phyloP scores from a whole-genome alignment of 257 asterid genomes.

The Nicotiana sylvestris region DNA sequence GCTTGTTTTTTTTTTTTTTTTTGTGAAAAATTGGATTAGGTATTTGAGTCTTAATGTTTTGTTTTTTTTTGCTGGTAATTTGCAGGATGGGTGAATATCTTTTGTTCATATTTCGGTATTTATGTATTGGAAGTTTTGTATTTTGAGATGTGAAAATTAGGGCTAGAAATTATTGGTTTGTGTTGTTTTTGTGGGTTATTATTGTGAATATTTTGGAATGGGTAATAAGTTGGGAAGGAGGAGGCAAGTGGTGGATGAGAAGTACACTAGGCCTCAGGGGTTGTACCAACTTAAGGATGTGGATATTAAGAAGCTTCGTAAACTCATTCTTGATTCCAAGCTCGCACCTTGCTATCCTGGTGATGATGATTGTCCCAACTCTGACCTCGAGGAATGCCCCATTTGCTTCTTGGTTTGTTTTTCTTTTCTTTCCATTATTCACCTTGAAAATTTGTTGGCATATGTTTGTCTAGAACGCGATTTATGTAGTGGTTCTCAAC shows the following conservation, averaged over 20 bases:
- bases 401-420: slow-evolving; percentile 95
- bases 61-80: neutral
- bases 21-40: neutral
- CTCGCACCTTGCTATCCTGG: slow-evolving; percentile 99
- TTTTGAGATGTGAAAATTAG: slow-evolving; percentile 15
- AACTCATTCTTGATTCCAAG: slow-evolving; percentile 87
- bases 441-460: neutral
- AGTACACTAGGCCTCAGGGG: slow-evolving; percentile 99
- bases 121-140: neutral
- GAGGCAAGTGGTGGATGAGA: slow-evolving; percentile 96
- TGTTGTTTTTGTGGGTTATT: slow-evolving; percentile 13
- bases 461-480: neutral
- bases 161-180: slow-evolving; percentile 11
- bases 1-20: neutral
- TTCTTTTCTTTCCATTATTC: neutral
- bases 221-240: slow-evolving; percentile 97
- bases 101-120: neutral
- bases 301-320: slow-evolving; percentile 95
- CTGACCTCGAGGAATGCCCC: slow-evolving; percentile 95
- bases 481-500: neutral
- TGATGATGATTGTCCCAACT: slow-evolving; percentile 67
- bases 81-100: slow-evolving; percentile 7
- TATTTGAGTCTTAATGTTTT: neutral
- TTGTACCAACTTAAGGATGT: slow-evolving; percentile 93
- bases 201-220: slow-evolving; percentile 36